Conservation (phyloP, 169 alveolate genomes). For the Plasmodium fragile region DNA sequence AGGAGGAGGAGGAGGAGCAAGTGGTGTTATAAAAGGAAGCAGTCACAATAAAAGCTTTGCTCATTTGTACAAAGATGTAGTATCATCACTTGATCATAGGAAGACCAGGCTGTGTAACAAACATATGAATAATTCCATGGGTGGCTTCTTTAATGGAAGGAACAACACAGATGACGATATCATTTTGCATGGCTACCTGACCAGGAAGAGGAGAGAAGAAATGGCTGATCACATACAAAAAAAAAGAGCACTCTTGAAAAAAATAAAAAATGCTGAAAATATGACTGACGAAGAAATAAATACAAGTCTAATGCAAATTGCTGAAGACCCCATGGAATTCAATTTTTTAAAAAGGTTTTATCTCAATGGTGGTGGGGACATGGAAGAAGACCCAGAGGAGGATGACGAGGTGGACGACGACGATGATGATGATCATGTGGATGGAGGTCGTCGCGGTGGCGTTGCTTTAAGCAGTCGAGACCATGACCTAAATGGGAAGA, state of each 20-base stretch:
- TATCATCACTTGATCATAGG: not conserved
- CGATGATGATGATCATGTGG: not conserved
- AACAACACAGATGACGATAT: conserved; percentile 30
- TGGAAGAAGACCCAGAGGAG: not conserved
- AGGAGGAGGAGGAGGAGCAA: not conserved
- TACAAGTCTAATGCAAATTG: not conserved
- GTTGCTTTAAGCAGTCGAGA: not conserved
- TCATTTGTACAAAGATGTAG: not conserved
- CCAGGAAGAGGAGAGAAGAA: conserved; percentile 12
- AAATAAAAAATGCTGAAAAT: not conserved
- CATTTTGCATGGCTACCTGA: not conserved
- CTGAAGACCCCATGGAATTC: not conserved
- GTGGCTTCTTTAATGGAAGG: not conserved
- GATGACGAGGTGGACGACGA: not conserved
- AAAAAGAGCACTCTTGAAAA: not conserved
- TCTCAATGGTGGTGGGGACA: not conserved
- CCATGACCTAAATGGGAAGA: not conserved
- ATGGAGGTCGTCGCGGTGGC: not conserved
- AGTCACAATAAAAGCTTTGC: not conserved
- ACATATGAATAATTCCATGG: not conserved
- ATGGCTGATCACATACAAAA: not conserved
- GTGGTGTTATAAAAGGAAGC: not conserved
- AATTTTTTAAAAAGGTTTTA: not conserved
- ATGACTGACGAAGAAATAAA: not conserved
- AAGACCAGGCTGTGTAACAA: not conserved